A percentile compares a stretch with the other conserved stretches of the same genome.
Conservation (phyloP, 2,329 filamentous ascomycete genomes). For the Penicillium oxalicum region DNA sequence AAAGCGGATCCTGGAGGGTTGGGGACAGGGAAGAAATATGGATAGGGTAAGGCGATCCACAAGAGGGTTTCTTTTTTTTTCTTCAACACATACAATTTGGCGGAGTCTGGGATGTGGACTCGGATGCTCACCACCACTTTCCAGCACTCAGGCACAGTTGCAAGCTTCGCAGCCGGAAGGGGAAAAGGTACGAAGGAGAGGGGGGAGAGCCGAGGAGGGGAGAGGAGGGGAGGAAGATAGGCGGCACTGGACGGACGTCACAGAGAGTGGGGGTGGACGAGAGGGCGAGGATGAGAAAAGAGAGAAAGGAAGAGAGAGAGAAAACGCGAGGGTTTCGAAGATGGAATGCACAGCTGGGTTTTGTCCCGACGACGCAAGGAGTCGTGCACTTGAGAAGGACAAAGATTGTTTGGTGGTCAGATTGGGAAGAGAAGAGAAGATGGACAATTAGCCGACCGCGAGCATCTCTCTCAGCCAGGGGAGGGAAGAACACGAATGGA, state of each 20-base stretch:
- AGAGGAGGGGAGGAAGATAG: conserved; percentile 1
- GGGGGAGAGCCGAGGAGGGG: background rate
- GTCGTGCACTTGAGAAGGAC: conserved; percentile 5
- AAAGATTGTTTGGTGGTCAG: background rate
- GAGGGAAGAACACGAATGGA: background rate
- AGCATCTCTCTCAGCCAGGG: conserved; percentile 9
- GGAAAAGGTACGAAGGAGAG: background rate
- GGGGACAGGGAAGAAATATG: background rate
- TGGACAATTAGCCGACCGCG: conserved; percentile 16
- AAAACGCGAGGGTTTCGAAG: conserved; percentile 1
- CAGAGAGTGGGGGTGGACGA: background rate
- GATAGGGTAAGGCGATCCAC: no score
- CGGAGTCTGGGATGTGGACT: background rate
- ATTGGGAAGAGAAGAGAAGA: conserved; percentile 9
- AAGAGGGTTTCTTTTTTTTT: background rate
- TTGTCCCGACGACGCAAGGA: conserved; percentile 15
- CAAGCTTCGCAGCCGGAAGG: background rate
- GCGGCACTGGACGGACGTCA: background rate
- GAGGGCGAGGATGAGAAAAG: conserved; percentile 1
- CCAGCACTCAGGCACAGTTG: background rate
- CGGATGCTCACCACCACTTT: background rate
- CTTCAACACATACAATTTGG: conserved; percentile 12
- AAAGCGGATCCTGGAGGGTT: no score
- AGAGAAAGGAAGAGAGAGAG: conserved; percentile 1
- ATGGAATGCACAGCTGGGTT: conserved; percentile 3